phyloP scores from a whole-genome alignment of 1,284 basidiomycete genomes.

The Phlebopus sp. region DNA sequence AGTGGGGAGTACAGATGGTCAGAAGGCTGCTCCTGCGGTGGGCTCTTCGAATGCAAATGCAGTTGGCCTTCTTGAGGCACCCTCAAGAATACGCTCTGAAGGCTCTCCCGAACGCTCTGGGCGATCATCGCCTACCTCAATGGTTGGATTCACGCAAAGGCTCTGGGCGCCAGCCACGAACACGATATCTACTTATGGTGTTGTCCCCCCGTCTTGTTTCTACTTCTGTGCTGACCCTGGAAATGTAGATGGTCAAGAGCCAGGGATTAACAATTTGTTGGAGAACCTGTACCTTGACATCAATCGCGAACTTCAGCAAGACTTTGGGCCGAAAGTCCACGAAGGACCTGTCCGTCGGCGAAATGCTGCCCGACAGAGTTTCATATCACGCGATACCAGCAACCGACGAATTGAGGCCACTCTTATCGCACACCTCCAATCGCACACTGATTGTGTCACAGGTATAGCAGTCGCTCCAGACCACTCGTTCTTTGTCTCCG shows the following conservation, averaged over 20 bases:
- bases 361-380: constrained; percentile 63
- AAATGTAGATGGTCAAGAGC: constrained; percentile 76
- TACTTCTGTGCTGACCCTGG: constrained; percentile 4
- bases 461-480: constrained; percentile 89
- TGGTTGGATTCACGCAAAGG: constrained; percentile 49
- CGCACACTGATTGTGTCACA: constrained; percentile 80
- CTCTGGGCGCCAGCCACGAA: constrained; percentile 47
- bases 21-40: constrained; percentile 82
- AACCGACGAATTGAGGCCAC: constrained; percentile 65
- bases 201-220: constrained; percentile 18
- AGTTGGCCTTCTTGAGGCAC: constrained; percentile 70
- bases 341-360: constrained; percentile 76
- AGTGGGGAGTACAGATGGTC: constrained; percentile 63
- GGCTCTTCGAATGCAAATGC: constrained; percentile 79
- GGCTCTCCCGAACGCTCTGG: constrained; percentile 67
- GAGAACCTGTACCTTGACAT: constrained; percentile 90
- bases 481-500: constrained; percentile 90
- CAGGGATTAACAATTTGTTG: constrained; percentile 79
- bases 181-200: constrained; percentile 72
- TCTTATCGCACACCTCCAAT: constrained; percentile 82
- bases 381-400: constrained; percentile 45
- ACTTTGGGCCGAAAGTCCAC: constrained; percentile 86
- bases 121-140: constrained; percentile 64
- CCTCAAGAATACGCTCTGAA: constrained; percentile 59
- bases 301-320: constrained; percentile 77